Conservation (phyloP, 2,329 filamentous ascomycete genomes). For the Talaromyces sp. region DNA sequence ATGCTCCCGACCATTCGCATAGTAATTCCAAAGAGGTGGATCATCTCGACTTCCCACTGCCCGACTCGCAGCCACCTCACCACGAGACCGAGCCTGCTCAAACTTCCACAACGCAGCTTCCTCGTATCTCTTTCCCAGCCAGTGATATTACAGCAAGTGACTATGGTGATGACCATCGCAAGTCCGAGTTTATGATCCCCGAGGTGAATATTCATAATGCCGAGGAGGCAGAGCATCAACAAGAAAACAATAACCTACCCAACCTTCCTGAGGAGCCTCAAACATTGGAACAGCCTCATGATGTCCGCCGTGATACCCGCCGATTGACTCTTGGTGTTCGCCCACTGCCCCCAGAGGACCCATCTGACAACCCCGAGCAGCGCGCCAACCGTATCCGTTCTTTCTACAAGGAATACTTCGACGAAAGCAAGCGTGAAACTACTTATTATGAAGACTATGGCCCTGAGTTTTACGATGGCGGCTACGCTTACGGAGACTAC, state of each 20-base stretch:
- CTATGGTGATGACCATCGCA: slow-evolving; percentile 57
- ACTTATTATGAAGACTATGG: slow-evolving; percentile 77
- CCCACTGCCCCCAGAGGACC: slow-evolving; percentile 83
- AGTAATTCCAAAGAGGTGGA: slow-evolving; percentile 5
- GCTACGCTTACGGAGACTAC: slow-evolving; percentile 54
- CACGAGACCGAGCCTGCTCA: slow-evolving; percentile 18
- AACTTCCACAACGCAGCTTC: slow-evolving; percentile 26
- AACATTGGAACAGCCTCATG: slow-evolving; percentile 25
- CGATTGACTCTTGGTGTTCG: slow-evolving; percentile 68
- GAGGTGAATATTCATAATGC: slow-evolving; percentile 33
- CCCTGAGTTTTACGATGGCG: slow-evolving; percentile 63
- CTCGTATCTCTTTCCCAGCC: slow-evolving; percentile 43
- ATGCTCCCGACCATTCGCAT: slow-evolving; percentile 8
- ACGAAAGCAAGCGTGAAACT: slow-evolving; percentile 67
- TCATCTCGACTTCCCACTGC: slow-evolving; percentile 25
- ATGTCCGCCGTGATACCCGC: slow-evolving; percentile 46
- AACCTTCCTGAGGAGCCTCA: slow-evolving; percentile 30
- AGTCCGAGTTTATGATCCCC: slow-evolving; percentile 49
- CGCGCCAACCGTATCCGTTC: slow-evolving; percentile 95
- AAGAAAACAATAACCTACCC: slow-evolving; percentile 19
- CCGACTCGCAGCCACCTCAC: slow-evolving; percentile 18
- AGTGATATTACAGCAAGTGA: slow-evolving; percentile 57
- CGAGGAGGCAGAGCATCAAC: slow-evolving; percentile 24
- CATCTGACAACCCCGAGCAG: slow-evolving; percentile 87
- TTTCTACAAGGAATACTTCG: slow-evolving; percentile 99